phyloP scores from a whole-genome alignment of 345 rosid genomes.

The Sonneratia caseolaris region DNA sequence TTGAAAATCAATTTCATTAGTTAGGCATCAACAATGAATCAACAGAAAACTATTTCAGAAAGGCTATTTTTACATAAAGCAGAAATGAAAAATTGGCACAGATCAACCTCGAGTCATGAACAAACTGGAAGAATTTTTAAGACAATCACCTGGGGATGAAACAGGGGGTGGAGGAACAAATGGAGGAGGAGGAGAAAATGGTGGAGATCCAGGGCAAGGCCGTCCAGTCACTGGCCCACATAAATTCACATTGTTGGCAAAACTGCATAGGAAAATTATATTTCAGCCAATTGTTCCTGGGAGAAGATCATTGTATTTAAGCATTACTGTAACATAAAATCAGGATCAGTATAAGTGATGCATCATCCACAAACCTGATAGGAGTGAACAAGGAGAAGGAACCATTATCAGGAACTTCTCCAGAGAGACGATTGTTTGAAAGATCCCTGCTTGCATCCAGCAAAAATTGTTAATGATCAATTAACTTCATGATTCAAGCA shows the following conservation, averaged over 20 bases:
- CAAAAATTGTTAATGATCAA: not conserved
- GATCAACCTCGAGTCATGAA: not conserved
- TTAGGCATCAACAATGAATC: not conserved
- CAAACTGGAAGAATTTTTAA: not conserved
- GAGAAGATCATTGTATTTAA: not conserved
- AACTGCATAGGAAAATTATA: slow-evolving; percentile 45
- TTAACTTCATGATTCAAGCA: not conserved
- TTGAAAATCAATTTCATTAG: not conserved
- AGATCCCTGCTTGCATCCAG: slow-evolving; percentile 53
- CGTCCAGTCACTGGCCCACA: slow-evolving; percentile 95
- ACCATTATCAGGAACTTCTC: slow-evolving; percentile 95
- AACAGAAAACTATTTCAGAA: not conserved
- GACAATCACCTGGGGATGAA: slow-evolving; percentile 54
- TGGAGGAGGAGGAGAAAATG: slow-evolving; percentile 99
- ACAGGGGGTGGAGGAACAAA: slow-evolving; percentile 74
- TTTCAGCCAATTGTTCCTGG: not conserved
- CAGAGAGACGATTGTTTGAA: slow-evolving; percentile 83
- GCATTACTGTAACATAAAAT: not conserved
- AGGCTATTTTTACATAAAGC: not conserved
- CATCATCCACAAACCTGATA: slow-evolving; percentile 54
- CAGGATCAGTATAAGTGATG: slow-evolving; percentile 3
- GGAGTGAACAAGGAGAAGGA: slow-evolving; percentile 98
- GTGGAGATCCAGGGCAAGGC: slow-evolving; percentile 99
- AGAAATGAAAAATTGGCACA: not conserved
- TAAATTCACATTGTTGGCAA: slow-evolving; percentile 81